Evolutionary conservation across 345 rosid genomes (phyloP).

Genomic region (Geranium rotundifolium): DNA sequence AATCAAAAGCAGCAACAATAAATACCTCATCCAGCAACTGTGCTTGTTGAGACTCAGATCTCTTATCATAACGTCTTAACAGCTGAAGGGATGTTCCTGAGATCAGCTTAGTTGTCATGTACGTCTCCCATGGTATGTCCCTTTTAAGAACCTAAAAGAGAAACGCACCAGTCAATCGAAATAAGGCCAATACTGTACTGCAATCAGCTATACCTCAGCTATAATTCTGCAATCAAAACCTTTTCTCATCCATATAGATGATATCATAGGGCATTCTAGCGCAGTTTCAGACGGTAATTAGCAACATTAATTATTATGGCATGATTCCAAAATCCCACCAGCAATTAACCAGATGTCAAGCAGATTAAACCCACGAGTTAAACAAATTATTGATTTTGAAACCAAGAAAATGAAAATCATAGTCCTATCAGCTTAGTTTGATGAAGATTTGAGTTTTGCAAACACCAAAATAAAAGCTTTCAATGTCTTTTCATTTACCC

Average conservation of each 20-base stretch:
- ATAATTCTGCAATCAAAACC: not conserved
- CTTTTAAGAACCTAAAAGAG: conserved; percentile 63
- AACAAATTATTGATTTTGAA: no score
- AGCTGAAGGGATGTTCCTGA: conserved; percentile 79
- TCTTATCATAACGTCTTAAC: conserved; percentile 78
- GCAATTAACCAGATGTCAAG: no score
- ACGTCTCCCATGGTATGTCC: conserved; percentile 99
- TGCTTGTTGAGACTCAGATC: conserved; percentile 65
- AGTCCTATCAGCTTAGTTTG: not conserved
- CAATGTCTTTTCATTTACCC: not conserved
- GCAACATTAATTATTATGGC: no score
- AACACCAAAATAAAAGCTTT: not conserved
- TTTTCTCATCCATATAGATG: not conserved
- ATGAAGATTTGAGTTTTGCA: not conserved
- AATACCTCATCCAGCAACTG: conserved; percentile 79
- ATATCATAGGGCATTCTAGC: not conserved
- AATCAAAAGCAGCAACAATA: conserved; percentile 3
- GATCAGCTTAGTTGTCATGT: conserved; percentile 82
- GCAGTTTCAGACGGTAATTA: not conserved
- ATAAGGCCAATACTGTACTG: not conserved
- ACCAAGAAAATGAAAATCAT: no score
- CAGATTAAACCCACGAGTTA: no score
- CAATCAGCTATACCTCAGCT: not conserved
- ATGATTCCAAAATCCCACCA: no score
- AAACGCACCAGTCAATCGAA: not conserved